Conservation (phyloP, 2,329 filamentous ascomycete species). For the Mariannaea elegans region DNA sequence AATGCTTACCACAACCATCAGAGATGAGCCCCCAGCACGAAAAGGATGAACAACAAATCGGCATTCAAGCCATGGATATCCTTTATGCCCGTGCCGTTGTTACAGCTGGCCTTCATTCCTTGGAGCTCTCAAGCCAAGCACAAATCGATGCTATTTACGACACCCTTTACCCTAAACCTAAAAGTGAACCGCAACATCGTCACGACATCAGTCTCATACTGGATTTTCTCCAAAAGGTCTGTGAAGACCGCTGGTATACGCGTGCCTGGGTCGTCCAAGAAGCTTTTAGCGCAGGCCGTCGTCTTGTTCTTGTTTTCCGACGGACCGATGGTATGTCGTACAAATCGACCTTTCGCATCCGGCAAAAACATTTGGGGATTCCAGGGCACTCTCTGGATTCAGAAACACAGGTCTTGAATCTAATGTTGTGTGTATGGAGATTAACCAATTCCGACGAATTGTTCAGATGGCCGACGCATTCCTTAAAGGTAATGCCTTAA, state of each 20-base stretch:
- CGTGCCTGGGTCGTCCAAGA: conserved; percentile 12
- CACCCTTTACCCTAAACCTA: no score
- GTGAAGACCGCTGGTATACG: conserved; percentile 7
- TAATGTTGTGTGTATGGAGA: not conserved
- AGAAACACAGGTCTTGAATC: not conserved
- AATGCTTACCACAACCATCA: conserved; percentile 6
- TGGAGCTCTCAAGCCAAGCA: not conserved
- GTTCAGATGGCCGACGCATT: not conserved
- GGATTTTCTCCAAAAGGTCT: not conserved
- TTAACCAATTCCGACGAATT: not conserved
- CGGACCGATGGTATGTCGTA: not conserved
- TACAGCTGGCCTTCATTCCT: not conserved
- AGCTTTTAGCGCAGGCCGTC: not conserved
- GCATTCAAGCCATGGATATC: conserved; percentile 12
- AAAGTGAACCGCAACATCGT: no score
- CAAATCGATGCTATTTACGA: not conserved
- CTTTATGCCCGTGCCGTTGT: conserved; percentile 1
- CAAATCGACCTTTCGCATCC: not conserved
- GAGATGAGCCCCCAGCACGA: not conserved
- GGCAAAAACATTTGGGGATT: no score
- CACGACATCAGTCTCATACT: not conserved
- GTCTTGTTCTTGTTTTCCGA: not conserved
- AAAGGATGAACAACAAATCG: not conserved
- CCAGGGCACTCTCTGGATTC: not conserved
- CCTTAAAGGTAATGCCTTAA: no score